These are phyloP conservation scores for Suillus tomentosus DNA, from an alignment of 768 basidiomycete genomes.

Conservation along the genomic window DNA sequence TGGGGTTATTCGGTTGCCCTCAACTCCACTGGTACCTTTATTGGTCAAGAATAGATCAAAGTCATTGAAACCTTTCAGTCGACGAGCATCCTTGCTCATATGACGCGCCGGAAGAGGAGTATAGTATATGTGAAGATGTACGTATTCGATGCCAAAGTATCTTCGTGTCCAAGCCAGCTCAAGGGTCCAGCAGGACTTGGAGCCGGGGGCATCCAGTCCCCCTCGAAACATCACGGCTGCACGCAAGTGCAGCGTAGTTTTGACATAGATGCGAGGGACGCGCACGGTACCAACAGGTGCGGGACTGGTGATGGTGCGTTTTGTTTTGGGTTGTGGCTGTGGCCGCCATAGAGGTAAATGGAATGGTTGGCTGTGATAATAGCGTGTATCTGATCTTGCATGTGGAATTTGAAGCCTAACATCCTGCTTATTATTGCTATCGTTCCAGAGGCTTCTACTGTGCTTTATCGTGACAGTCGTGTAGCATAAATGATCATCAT, in stretches of 20 bases:
- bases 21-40: background rate
- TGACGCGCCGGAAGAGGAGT: background rate
- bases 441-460: no score
- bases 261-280: background rate
- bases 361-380: background rate
- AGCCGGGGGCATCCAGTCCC: background rate
- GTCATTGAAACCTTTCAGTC: background rate
- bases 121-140: background rate
- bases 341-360: background rate
- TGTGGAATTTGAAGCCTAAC: no score
- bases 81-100: background rate
- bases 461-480: no score
- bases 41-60: background rate
- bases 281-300: background rate
- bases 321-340: background rate
- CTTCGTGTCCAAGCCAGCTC: no score
- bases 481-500: no score
- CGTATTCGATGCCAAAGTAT: no score
- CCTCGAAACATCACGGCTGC: no score
- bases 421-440: no score
- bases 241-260: background rate
- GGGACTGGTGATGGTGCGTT: background rate
- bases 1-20: background rate
- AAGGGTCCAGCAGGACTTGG: background rate
- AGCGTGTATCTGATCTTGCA: background rate